Evolutionary conservation across 2,329 filamentous ascomycete species (phyloP).

Genomic region (Diaporthe nobilis): DNA sequence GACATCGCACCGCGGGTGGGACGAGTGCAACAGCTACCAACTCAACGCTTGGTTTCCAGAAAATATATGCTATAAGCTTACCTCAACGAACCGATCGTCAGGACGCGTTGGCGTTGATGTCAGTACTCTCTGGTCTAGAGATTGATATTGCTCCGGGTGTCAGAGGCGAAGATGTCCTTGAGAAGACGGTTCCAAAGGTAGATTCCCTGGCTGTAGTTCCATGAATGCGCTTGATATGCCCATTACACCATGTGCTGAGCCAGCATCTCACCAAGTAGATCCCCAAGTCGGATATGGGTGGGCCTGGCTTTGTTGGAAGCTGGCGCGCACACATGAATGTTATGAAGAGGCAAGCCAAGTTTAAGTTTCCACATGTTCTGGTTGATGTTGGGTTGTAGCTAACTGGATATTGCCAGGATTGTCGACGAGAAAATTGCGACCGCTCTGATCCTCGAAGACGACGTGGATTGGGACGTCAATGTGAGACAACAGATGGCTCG

Average conservation of each 20-base stretch:
- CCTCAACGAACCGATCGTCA: conserved; percentile 13
- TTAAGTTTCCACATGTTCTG: too few relatives aligned
- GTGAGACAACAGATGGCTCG: conserved; percentile 26
- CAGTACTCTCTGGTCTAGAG: not conserved
- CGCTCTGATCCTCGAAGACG: conserved; percentile 10
- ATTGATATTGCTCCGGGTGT: conserved; percentile 12
- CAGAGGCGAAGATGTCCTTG: conserved; percentile 2
- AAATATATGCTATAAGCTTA: conserved; percentile 11
- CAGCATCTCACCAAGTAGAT: not conserved
- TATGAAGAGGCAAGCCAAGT: conserved; percentile 3
- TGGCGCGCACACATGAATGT: conserved; percentile 14
- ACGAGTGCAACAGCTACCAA: not conserved
- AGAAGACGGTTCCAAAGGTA: conserved; percentile 17
- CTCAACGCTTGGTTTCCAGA: conserved; percentile 13
- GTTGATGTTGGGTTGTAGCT: not conserved
- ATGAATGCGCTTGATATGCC: not conserved
- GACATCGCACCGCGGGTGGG: not conserved
- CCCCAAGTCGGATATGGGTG: conserved; percentile 16
- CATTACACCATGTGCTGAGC: not conserved
- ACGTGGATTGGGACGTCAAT: conserved; percentile 8
- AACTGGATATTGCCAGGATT: not conserved
- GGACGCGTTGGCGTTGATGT: not conserved
- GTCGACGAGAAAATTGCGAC: conserved; percentile 7
- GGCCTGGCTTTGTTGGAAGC: not conserved
- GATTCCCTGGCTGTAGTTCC: not conserved